Percentiles rank a stretch among this genome's conserved stretches.
Conservation (phyloP, 2,329 filamentous ascomycete species). For the Trichoderma sp. region DNA sequence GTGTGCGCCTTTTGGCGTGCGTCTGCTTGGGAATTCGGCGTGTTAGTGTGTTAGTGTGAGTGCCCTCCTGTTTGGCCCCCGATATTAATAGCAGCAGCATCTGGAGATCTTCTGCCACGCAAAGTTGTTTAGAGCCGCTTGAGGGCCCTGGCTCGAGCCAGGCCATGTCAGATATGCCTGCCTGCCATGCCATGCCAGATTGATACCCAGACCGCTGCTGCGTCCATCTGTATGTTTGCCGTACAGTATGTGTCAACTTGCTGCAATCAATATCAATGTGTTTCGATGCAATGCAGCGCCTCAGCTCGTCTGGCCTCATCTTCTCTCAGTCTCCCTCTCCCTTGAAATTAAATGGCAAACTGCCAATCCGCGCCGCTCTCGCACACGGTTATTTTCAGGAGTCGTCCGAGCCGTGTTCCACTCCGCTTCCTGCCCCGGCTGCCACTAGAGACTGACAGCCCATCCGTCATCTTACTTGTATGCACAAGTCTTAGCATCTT, state of each 20-base stretch:
- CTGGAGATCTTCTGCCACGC: not conserved
- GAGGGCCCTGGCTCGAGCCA: not conserved
- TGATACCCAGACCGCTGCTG: not conserved
- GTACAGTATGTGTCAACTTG: not conserved
- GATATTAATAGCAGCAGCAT: not conserved
- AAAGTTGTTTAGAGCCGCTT: not conserved
- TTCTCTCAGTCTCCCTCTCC: not conserved
- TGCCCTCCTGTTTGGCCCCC: not conserved
- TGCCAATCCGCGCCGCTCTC: not conserved
- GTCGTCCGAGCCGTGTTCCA: not conserved
- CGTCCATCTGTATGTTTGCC: not conserved
- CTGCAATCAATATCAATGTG: not conserved
- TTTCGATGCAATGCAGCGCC: not conserved
- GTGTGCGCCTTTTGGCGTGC: conserved; percentile 3
- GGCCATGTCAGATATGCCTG: not conserved
- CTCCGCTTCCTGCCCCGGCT: not conserved
- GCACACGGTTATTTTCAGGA: not conserved
- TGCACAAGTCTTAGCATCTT: conserved; percentile 15
- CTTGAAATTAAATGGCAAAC: conserved; percentile 6
- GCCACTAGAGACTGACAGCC: conserved; percentile 13
- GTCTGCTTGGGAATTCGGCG: not conserved
- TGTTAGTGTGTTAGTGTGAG: not conserved
- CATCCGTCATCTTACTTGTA: conserved; percentile 13
- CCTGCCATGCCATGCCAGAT: not conserved
- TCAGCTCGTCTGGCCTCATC: not conserved